Conservation (phyloP, 2,329 filamentous ascomycete genomes). For the Exophiala lecanii-corni region DNA sequence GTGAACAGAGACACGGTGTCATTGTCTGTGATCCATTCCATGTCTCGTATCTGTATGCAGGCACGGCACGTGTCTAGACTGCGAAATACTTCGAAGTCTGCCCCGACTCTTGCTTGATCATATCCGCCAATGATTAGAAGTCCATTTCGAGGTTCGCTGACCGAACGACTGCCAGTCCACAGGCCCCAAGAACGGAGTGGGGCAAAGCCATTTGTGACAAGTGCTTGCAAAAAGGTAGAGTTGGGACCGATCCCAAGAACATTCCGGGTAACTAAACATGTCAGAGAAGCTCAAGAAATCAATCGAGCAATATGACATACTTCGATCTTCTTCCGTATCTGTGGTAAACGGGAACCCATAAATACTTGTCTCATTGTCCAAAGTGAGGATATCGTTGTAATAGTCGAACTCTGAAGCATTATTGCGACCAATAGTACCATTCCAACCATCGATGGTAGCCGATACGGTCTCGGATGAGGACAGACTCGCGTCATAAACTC, state of each 20-base stretch:
- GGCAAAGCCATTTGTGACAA: constrained; percentile 6
- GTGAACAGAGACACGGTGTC: constrained; percentile 4
- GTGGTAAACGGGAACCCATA: constrained; percentile 3
- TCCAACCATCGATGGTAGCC: background rate
- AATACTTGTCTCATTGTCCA: constrained; percentile 1
- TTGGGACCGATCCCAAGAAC: constrained; percentile 14
- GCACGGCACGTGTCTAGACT: constrained; percentile 4
- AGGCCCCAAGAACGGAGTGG: constrained; percentile 16
- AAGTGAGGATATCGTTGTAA: constrained; percentile 2
- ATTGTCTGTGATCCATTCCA: constrained; percentile 9
- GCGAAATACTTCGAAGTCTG: constrained; percentile 8
- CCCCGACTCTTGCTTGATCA: constrained; percentile 11
- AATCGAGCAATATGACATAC: background rate
- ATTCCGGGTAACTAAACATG: constrained; percentile 1
- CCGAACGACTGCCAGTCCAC: constrained; percentile 13
- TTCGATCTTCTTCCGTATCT: background rate
- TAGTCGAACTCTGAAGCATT: background rate
- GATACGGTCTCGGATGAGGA: background rate
- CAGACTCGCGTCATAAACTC: constrained; percentile 1
- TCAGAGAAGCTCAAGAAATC: background rate
- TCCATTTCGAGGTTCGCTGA: constrained; percentile 5
- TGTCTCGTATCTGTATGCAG: constrained; percentile 9
- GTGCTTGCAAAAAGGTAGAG: constrained; percentile 16
- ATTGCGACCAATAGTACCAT: background rate
- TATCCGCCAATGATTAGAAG: constrained; percentile 18